Evolutionary conservation across 345 rosid genomes (phyloP), one percentile per base, ranked within the genome.

Genomic region (Kernera saxatilis): DNA sequence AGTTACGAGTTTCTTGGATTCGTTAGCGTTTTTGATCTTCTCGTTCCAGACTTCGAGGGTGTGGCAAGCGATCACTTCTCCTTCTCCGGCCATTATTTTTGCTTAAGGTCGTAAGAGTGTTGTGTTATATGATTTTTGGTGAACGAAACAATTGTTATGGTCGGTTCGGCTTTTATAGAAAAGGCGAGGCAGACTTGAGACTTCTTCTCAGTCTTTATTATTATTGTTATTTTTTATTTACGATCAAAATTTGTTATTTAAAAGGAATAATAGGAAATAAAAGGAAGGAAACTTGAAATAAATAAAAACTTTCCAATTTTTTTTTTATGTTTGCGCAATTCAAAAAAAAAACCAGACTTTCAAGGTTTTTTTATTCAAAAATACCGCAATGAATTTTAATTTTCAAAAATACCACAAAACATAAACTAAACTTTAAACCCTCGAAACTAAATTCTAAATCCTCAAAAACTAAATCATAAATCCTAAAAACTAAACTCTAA

Each of bases 31-130:
- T 71, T 73, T 73, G 64, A 87, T 49, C 55, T 80, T 80, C 73
- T 75, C 84, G 46, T 52, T 80, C 87, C 86, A 87, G 39, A 67
- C 51, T 8, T 82, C 79, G 11, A 76, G 14, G 46, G 75, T 72
- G 78, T 87, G 86, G 81, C 84, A 82, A 74, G 84, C 44, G 60
- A 87, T 83, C 18, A 87, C 85, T 66, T 83, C 86, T 78, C 89
- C 87, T 67, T 87, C 87, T 18, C 80, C 83, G 8, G 86, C 86
- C 86, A 81, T 79, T 32, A 36, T 59, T 29, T 8, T 53, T 17
- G 12, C 1, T 54, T 32, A 9, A 29, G 39, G 14, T 26, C n/a
- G 32, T 21, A 39, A 37, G 23, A 15, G 14, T 18, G 2, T 56
- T 56, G 10, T 56, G 9, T 33, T 17, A 14, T 21, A 15, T 25